Conservation (phyloP, 768 basidiomycete species). For the Megacollybia marginata region DNA sequence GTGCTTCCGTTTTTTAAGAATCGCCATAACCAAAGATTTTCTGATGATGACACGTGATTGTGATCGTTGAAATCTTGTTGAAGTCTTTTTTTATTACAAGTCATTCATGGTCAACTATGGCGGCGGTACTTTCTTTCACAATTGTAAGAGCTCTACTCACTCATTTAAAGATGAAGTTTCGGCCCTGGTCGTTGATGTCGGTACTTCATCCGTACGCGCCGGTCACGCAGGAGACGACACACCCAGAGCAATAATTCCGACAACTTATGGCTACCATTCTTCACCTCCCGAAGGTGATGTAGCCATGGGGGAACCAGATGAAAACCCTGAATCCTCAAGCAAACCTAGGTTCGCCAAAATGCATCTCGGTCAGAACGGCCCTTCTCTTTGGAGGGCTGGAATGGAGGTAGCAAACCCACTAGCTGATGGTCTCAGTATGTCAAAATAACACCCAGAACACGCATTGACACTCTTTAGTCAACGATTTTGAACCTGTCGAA, state of each 20-base stretch:
- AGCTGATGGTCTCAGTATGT: constrained; percentile 76
- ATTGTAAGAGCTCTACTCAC: neutral
- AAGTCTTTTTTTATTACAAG: no score
- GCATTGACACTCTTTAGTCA: constrained; percentile 31
- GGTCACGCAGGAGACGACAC: constrained; percentile 98
- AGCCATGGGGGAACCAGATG: constrained; percentile 41
- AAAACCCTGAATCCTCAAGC: constrained; percentile 23
- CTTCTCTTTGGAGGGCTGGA: constrained; percentile 81
- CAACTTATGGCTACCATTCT: constrained; percentile 74
- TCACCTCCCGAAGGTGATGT: constrained; percentile 40
- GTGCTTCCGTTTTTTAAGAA: constrained; percentile 53
- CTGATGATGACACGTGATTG: neutral
- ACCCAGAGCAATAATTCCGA: constrained; percentile 87
- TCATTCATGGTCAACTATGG: constrained; percentile 77
- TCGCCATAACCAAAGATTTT: neutral
- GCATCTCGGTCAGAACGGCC: constrained; percentile 82
- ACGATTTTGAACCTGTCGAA: constrained; percentile 70
- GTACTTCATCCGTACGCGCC: constrained; percentile 80
- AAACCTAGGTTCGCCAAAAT: constrained; percentile 48
- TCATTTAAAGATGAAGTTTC: constrained; percentile 80
- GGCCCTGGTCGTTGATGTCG: constrained; percentile 93
- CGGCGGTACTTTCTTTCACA: constrained; percentile 49
- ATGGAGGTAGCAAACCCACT: constrained; percentile 87
- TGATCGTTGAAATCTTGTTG: neutral
- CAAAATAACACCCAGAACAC: neutral